A percentile compares a stretch with the other conserved stretches of the same genome.
Conservation (phyloP, 106 monocot species). For the Dendrobium officinale region DNA sequence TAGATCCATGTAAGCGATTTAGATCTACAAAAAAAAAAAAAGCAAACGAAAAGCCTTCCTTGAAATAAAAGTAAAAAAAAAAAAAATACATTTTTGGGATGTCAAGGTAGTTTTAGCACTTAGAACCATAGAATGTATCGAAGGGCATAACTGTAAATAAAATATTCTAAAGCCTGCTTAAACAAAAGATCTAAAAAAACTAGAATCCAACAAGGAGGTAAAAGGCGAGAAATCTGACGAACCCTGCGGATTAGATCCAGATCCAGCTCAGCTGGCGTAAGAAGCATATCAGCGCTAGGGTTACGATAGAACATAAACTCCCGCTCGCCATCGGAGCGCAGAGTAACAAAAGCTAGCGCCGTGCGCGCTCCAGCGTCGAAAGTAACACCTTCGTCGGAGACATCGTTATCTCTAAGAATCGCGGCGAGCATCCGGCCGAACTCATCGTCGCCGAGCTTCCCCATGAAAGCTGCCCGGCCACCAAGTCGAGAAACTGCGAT, state of each 20-base stretch:
- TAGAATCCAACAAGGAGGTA: not conserved
- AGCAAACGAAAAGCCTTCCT: not conserved
- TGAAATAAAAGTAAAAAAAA: not conserved
- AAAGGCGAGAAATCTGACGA: not conserved
- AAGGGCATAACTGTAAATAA: not conserved
- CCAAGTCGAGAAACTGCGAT: conserved; percentile 22
- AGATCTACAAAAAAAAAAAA: not conserved
- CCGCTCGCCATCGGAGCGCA: conserved; percentile 24
- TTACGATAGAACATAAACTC: conserved; percentile 54
- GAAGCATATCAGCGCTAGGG: conserved; percentile 57
- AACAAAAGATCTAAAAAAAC: not conserved
- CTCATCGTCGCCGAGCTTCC: conserved; percentile 68
- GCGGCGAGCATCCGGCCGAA: conserved; percentile 67
- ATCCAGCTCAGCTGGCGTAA: conserved; percentile 45
- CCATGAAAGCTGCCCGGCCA: conserved; percentile 47
- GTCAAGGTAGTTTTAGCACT: not conserved
- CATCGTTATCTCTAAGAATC: conserved; percentile 48
- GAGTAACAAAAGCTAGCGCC: conserved; percentile 59
- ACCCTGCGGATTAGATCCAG: conserved; percentile 51
- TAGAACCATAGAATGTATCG: not conserved
- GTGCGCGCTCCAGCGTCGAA: conserved; percentile 57
- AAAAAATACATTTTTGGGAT: not conserved
- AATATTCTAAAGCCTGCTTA: not conserved
- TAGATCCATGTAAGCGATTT: not conserved
- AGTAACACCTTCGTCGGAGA: conserved; percentile 39